Evolutionary conservation across 108 stramenopile genomes (phyloP).

Genomic region (Discostella pseudostelligera): DNA sequence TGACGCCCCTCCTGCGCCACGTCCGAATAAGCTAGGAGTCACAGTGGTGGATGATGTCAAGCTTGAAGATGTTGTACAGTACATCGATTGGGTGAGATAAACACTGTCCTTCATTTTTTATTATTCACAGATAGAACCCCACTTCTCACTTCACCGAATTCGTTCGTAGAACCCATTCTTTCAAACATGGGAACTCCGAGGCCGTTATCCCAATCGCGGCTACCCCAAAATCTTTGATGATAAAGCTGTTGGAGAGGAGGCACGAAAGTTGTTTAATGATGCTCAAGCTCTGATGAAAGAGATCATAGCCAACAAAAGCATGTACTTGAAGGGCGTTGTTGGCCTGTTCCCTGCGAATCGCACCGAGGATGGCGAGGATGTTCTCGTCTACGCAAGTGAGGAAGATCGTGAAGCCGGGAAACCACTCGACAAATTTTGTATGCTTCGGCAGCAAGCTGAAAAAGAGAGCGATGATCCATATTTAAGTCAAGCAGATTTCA

Average conservation of each 20-base stretch:
- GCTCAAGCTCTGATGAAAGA: conserved; percentile 94
- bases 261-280: conserved; percentile 97
- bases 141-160: background rate
- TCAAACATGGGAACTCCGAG: conserved; percentile 99
- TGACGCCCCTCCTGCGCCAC: conserved; percentile 80
- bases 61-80: conserved; percentile 90
- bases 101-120: conserved; percentile 6
- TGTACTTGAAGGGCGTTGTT: conserved; percentile 91
- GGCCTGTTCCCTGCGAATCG: conserved; percentile 96
- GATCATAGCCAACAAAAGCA: conserved; percentile 84
- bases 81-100: conserved; percentile 96
- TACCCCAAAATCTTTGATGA: conserved; percentile 99
- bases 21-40: conserved; percentile 77
- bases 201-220: conserved; percentile 99
- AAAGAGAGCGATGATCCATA: conserved; percentile 96
- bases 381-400: conserved; percentile 89
- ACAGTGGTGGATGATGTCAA: conserved; percentile 78
- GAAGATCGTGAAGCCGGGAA: conserved; percentile 72
- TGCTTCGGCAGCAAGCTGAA: conserved; percentile 99
- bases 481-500: conserved; percentile 96
- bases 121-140: background rate
- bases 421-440: conserved; percentile 84
- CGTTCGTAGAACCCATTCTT: conserved; percentile 88
- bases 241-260: conserved; percentile 93
- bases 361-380: conserved; percentile 95